These are phyloP conservation scores for Cutaneotrichosporon sp. DNA, from an alignment of 1,284 basidiomycete genomes.

Conservation along the genomic window DNA sequence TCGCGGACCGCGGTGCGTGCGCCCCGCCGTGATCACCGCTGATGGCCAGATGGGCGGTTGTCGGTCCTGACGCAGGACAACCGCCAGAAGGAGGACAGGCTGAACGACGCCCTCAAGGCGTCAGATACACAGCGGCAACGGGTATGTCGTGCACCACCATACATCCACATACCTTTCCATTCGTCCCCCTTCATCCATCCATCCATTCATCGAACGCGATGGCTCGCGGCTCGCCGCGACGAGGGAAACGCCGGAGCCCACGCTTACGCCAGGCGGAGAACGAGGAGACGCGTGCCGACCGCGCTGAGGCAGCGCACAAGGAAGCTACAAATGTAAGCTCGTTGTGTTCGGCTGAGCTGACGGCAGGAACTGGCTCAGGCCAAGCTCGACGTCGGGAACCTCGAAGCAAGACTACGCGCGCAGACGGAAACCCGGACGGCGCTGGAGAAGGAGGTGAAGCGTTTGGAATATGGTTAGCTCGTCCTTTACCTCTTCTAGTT, in stretches of 20 bases:
- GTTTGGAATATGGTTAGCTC: slow-evolving; percentile 36
- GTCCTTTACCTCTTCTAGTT: neutral
- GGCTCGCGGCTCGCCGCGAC: slow-evolving; percentile 10
- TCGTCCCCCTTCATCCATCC: neutral
- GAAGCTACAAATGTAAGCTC: slow-evolving; percentile 22
- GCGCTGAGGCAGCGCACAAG: slow-evolving; percentile 23
- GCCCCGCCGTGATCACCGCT: neutral
- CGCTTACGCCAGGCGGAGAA: neutral
- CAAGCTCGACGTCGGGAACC: slow-evolving; percentile 36
- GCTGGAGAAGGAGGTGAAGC: slow-evolving; percentile 34
- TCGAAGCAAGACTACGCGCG: slow-evolving; percentile 30
- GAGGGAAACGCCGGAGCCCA: slow-evolving; percentile 29
- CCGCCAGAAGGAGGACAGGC: neutral
- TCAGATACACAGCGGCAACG: neutral
- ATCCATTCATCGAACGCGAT: neutral
- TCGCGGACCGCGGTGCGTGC: slow-evolving; percentile 13
- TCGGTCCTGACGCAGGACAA: slow-evolving; percentile 4
- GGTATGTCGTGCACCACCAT: too few species aligned
- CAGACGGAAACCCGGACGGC: slow-evolving; percentile 27
- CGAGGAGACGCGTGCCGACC: neutral
- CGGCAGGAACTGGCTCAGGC: slow-evolving; percentile 33
- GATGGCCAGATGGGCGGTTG: neutral
- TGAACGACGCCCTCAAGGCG: too few species aligned
- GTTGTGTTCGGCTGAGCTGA: neutral
- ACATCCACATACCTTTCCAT: too few species aligned